Percentiles rank a stretch among this genome's conserved stretches.
These are phyloP conservation scores for Dothideomycetes sp. DNA, from an alignment of 2,329 filamentous ascomycete species.

Conservation along the genomic window DNA sequence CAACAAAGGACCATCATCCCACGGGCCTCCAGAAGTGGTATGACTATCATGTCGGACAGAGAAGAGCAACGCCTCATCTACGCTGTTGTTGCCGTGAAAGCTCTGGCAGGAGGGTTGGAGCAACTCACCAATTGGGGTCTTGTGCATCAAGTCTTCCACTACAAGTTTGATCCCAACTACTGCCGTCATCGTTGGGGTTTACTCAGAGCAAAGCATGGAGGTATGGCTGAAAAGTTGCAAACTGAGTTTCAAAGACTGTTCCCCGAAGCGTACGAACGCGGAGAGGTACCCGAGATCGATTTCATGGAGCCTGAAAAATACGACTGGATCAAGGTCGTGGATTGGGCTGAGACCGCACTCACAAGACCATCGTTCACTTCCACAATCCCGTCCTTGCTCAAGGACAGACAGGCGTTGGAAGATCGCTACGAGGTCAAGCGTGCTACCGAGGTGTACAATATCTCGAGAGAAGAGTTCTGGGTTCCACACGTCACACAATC, in stretches of 20 bases:
- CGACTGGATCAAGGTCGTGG: slow-evolving; percentile 58
- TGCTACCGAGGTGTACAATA: slow-evolving; percentile 26
- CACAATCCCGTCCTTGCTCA: slow-evolving; percentile 13
- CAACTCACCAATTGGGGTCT: slow-evolving; percentile 32
- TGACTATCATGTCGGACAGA: slow-evolving; percentile 18
- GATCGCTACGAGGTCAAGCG: slow-evolving; percentile 35
- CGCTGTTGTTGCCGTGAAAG: slow-evolving; percentile 25
- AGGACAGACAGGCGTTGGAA: slow-evolving; percentile 33
- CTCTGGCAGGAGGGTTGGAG: slow-evolving; percentile 28
- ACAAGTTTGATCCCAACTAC: slow-evolving; percentile 29
- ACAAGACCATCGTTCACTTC: slow-evolving; percentile 14
- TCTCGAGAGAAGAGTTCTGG: slow-evolving; percentile 51
- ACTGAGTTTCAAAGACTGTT: slow-evolving; percentile 58
- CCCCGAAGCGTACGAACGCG: slow-evolving; percentile 55
- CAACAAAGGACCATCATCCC: slow-evolving; percentile 2
- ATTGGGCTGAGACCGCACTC: slow-evolving; percentile 50
- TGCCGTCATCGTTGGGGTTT: slow-evolving; percentile 31
- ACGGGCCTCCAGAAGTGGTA: slow-evolving; percentile 13
- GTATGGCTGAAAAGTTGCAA: slow-evolving; percentile 41
- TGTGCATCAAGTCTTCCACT: slow-evolving; percentile 32
- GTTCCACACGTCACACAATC: slow-evolving; percentile 28
- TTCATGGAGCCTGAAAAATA: slow-evolving; percentile 55
- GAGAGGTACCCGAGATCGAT: slow-evolving; percentile 52
- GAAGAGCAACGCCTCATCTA: slow-evolving; percentile 23
- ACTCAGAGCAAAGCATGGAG: slow-evolving; percentile 18